Conservation (phyloP, 768 basidiomycete species). For the Pisolithus marmoratus region DNA sequence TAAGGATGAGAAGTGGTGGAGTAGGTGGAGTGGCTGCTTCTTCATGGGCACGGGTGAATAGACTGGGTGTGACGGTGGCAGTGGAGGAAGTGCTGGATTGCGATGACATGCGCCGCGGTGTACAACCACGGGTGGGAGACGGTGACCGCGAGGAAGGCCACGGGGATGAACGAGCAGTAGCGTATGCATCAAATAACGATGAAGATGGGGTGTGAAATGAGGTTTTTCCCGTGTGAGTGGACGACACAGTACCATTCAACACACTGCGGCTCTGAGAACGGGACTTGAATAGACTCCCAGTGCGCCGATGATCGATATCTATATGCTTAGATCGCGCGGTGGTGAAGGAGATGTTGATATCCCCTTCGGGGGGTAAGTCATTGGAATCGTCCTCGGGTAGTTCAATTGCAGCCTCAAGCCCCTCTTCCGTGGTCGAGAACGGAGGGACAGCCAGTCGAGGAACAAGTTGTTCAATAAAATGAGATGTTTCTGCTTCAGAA, state of each 20-base stretch:
- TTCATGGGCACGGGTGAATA: conserved; percentile 38
- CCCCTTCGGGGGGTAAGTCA: not conserved
- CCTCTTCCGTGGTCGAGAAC: conserved; percentile 8
- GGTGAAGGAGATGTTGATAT: conserved; percentile 13
- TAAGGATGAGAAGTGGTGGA: conserved; percentile 7
- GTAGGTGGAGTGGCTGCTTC: conserved; percentile 11
- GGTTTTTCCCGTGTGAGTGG: conserved; percentile 51
- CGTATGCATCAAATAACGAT: conserved; percentile 59
- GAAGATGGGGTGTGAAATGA: conserved; percentile 78
- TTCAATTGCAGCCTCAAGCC: conserved; percentile 10
- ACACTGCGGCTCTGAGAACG: conserved; percentile 42
- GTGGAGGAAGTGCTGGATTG: conserved; percentile 40
- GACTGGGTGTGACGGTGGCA: conserved; percentile 55
- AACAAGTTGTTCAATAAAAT: conserved; percentile 54
- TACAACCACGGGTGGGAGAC: conserved; percentile 16
- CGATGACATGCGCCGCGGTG: conserved; percentile 26
- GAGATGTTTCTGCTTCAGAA: conserved; percentile 40
- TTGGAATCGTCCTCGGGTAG: conserved; percentile 12
- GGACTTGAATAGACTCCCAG: conserved; percentile 32
- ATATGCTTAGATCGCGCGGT: conserved; percentile 6
- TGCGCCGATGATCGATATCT: conserved; percentile 25
- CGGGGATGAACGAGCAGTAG: conserved; percentile 59
- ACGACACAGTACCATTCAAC: conserved; percentile 47
- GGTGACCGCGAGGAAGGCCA: conserved; percentile 30
- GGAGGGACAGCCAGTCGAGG: conserved; percentile 28